These are phyloP conservation scores for Albophoma yamanashiensis DNA, from an alignment of 2,329 filamentous ascomycete genomes.

Conservation along the genomic window DNA sequence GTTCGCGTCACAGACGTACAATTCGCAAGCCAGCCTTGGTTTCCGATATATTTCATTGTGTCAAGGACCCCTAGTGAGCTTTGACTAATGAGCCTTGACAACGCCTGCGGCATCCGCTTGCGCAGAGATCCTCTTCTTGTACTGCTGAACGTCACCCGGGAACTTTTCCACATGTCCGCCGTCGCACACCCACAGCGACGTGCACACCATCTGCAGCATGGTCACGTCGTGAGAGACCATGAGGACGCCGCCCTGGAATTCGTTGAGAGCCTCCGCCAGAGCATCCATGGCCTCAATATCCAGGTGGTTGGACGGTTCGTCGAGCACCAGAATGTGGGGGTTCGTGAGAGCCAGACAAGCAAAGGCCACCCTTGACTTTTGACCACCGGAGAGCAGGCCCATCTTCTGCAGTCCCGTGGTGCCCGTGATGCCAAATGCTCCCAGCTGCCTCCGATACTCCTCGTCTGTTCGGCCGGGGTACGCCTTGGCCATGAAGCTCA, in stretches of 20 bases:
- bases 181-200: conserved; percentile 92
- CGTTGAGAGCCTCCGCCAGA: conserved; percentile 68
- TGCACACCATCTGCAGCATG: conserved; percentile 95
- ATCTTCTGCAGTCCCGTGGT: conserved; percentile 97
- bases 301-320: conserved; percentile 96
- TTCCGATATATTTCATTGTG: conserved; percentile 2
- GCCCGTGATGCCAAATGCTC: conserved; percentile 81
- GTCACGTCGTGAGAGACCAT: conserved; percentile 99
- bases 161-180: conserved; percentile 92
- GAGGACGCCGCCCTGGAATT: conserved; percentile 88
- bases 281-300: conserved; percentile 99
- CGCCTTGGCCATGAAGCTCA: conserved; percentile 89
- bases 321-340: conserved; percentile 92
- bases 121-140: conserved; percentile 91
- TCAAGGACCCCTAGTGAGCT: conserved; percentile 32
- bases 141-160: conserved; percentile 85
- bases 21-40: not conserved
- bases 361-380: conserved; percentile 97
- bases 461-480: conserved; percentile 91
- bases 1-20: not conserved
- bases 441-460: conserved; percentile 90
- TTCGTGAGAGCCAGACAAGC: conserved; percentile 90
- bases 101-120: conserved; percentile 86
- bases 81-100: conserved; percentile 56
- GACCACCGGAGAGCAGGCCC: conserved; percentile 85